Percentiles rank a stretch among this genome's conserved stretches.
Evolutionary conservation across 371 early-diverging fungal genomes (phyloP).

Genomic region (Batrachochytrium dendrobatidis): DNA sequence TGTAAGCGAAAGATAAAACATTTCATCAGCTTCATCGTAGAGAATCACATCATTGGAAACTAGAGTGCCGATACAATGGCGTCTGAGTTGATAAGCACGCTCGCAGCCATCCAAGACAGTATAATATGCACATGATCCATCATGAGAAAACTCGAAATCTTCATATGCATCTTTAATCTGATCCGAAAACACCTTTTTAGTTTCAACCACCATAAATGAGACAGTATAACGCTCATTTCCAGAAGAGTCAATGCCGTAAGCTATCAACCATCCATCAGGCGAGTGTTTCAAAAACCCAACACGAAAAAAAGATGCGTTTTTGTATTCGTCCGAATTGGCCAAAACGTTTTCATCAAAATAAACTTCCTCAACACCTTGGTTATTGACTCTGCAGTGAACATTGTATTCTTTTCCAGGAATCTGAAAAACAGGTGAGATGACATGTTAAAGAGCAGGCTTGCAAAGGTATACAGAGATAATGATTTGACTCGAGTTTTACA

Average conservation of each 20-base stretch:
- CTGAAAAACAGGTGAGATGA: constrained; percentile 6
- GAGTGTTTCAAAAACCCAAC: constrained; percentile 50
- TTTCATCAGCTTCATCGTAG: constrained; percentile 52
- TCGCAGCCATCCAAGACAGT: constrained; percentile 46
- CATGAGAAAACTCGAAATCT: constrained; percentile 48
- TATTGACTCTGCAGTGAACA: constrained; percentile 37
- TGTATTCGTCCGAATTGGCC: constrained; percentile 26
- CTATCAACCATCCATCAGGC: constrained; percentile 39
- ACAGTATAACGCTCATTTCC: constrained; percentile 52
- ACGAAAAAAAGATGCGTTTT: constrained; percentile 41
- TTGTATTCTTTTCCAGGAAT: constrained; percentile 48
- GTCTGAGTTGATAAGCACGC: constrained; percentile 44
- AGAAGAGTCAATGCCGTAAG: constrained; percentile 47
- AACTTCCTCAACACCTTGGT: constrained; percentile 30
- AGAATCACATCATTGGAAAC: constrained; percentile 36
- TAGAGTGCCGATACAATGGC: constrained; percentile 40
- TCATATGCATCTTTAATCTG: constrained; percentile 42
- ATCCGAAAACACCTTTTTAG: constrained; percentile 31
- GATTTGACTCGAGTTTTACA: background rate
- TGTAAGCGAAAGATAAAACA: constrained; percentile 48
- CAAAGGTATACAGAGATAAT: background rate
- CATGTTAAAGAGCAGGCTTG: background rate
- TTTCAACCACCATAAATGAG: constrained; percentile 43
- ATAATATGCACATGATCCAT: constrained; percentile 42
- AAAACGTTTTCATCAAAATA: constrained; percentile 52